Percentiles rank a stretch among this genome's conserved stretches.
Conservation (phyloP, 2,329 filamentous ascomycete species). For the Thelonectria blattea region DNA sequence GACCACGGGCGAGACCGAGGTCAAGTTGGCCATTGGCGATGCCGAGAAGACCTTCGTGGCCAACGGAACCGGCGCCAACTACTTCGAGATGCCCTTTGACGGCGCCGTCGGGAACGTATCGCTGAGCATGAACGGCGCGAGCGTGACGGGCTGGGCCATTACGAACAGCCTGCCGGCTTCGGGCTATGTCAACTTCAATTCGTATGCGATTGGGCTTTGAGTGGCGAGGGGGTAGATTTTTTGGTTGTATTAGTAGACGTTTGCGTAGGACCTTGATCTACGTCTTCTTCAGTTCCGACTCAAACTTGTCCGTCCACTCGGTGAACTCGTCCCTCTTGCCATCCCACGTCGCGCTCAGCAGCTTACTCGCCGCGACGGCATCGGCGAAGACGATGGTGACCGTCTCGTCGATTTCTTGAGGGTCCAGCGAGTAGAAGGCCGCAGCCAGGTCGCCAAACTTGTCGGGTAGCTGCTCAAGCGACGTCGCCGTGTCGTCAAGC, state of each 20-base stretch:
- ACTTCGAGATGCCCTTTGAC: constrained; percentile 33
- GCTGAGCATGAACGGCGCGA: constrained; percentile 29
- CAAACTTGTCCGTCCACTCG: constrained; percentile 71
- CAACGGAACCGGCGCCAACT: constrained; percentile 25
- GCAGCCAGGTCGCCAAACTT: constrained; percentile 73
- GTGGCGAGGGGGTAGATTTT: neutral
- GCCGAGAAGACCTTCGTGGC: constrained; percentile 23
- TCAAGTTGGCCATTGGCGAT: constrained; percentile 42
- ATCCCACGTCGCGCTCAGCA: constrained; percentile 66
- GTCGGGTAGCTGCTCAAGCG: constrained; percentile 67
- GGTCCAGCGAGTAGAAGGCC: constrained; percentile 74
- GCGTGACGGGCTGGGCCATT: constrained; percentile 26
- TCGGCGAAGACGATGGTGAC: constrained; percentile 67
- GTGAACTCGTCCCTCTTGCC: constrained; percentile 77
- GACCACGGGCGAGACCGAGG: constrained; percentile 35
- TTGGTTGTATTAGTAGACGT: neutral
- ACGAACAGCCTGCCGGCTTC: constrained; percentile 23
- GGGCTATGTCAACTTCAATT: constrained; percentile 35
- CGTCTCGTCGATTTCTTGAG: constrained; percentile 60
- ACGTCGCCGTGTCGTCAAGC: constrained; percentile 62
- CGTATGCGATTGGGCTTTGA: constrained; percentile 28
- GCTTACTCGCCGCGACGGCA: constrained; percentile 61
- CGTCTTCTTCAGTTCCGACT: constrained; percentile 56
- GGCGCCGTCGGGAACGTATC: constrained; percentile 22
- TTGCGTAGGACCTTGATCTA: neutral